Base-by-base conservation (phyloP, 495 filamentous ascomycete genomes). In the Aspergillus cavernicola region DNA sequence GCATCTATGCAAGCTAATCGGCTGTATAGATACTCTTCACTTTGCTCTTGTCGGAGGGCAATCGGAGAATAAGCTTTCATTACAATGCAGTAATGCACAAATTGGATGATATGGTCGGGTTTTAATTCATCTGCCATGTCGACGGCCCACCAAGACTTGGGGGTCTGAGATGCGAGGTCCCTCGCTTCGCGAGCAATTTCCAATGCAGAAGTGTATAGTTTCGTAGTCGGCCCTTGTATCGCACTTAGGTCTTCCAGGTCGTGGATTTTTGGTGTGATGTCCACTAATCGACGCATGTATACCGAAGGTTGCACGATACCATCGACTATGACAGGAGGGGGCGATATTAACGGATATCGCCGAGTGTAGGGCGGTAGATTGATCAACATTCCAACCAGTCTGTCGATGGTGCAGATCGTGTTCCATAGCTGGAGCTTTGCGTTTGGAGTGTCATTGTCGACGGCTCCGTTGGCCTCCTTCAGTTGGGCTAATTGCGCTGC, bases 61-160 rank as follows among this genome's bases (percentile, higher is more conserved):
- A 71, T 40, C 10, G 63, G 68, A 6, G 70, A 48, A 42, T 70
- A 60, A 6, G 58, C 54, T 43, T 67, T 63, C 54, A 68, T 57
- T 4, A 45, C 20, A 10, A 67, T 22, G 48, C 55, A 66, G 24
- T 61, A 46, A 51, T 70, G 61, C 26, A 63, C 54, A 39, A 58
- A 57, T 42, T 70, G 65, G 7, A 69, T 56, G n/a, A 70, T 37
- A 26, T 63, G 48, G 33, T 64, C 56, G 1, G 57, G 31, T 11
- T 49, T 50, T 18, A 64, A 20, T 5, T 49, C 49, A 1, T 60
- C 32, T 10, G 42, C 28, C 23, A 19, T 24, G 31, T 55, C 31
- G 16, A 18, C 10, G 0, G 36, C 37, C 65, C 64, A 68, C 65
- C 63, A 68, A 8, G 40, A 48, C 18, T 51, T 15, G 4, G 68